These are phyloP conservation scores for Plasmodium gonderi DNA, from an alignment of 169 alveolate genomes.

Conservation along the genomic window DNA sequence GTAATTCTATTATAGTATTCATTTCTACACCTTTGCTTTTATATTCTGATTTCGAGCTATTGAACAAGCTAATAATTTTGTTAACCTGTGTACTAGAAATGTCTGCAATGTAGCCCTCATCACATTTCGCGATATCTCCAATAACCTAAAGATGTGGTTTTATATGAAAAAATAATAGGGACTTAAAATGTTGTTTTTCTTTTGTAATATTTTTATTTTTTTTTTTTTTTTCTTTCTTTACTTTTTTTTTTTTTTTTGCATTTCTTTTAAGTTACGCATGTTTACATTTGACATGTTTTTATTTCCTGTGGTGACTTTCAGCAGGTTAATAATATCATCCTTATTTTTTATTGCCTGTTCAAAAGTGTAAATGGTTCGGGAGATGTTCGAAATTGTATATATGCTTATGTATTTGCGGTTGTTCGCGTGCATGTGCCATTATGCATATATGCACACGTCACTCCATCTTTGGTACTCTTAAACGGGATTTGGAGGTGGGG, in stretches of 20 bases:
- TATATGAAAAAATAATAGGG: not conserved
- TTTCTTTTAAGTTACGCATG: not conserved
- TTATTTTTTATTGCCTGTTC: constrained; percentile 43
- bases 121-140: constrained; percentile 66
- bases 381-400: not conserved
- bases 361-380: not conserved
- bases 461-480: not conserved
- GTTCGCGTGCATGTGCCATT: not conserved
- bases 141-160: constrained; percentile 10
- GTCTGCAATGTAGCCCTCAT: constrained; percentile 70
- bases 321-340: constrained; percentile 58
- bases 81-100: constrained; percentile 50
- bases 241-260: too few relatives aligned
- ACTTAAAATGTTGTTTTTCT: not conserved
- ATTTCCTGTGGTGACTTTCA: constrained; percentile 47
- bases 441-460: not conserved
- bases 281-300: constrained; percentile 41
- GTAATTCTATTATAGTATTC: constrained; percentile 42
- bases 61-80: constrained; percentile 54
- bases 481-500: not conserved
- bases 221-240: not conserved
- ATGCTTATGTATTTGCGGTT: not conserved
- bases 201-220: not conserved
- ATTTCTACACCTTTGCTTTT: constrained; percentile 46
- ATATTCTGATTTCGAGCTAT: constrained; percentile 53